Evolutionary conservation across 495 filamentous ascomycete genomes (phyloP), one percentile per base, ranked within the genome.

Genomic region (Cercophora sp.): DNA sequence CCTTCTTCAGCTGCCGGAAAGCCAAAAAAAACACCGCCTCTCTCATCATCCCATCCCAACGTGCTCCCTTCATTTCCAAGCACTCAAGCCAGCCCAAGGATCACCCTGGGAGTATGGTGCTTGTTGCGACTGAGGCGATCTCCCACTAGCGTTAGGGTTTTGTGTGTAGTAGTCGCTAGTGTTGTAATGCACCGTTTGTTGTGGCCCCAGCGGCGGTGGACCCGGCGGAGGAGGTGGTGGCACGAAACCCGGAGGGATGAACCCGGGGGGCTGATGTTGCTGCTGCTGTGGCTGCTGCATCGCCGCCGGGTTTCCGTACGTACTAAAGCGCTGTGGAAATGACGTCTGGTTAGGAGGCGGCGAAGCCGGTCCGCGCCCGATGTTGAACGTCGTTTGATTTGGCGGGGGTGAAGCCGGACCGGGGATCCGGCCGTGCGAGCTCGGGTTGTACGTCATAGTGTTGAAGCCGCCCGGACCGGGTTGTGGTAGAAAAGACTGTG

Each of bases 141-240:
- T 31, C 20, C 46, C 46, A 9, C 29, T 48, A 6, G 55, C 55
- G 24, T 61, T 59, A 8, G 55, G 53, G 19, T 61, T 50, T 1
- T 32, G 27, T 1, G 48, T 11, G 35, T 74, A 77, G 44, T 74
- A 78, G 29, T 79, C 61, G 18, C 39, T 20, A 0, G 55, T 42
- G 4, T 51, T 51, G 35, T 73, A 73, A 46, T 77, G 79, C 18
- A 80, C 76, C 10, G 76, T 83, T 43, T 85, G 83, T 57, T 90
- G 89, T 15, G 79, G 84, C 0, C 85, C 84, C 35, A 83, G 72
- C 32, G 88, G 86, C 29, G 88, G 86, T 8, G 88, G 89, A 10
- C 85, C 87, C 2, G 86, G 88, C 0, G 92, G 92, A 16, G 92
- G 92, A 8, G 92, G 92, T 1, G 92, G 92, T 1, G 91, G 92